phyloP scores from a whole-genome alignment of 768 basidiomycete genomes.

The Phanerodontia chrysosporium region DNA sequence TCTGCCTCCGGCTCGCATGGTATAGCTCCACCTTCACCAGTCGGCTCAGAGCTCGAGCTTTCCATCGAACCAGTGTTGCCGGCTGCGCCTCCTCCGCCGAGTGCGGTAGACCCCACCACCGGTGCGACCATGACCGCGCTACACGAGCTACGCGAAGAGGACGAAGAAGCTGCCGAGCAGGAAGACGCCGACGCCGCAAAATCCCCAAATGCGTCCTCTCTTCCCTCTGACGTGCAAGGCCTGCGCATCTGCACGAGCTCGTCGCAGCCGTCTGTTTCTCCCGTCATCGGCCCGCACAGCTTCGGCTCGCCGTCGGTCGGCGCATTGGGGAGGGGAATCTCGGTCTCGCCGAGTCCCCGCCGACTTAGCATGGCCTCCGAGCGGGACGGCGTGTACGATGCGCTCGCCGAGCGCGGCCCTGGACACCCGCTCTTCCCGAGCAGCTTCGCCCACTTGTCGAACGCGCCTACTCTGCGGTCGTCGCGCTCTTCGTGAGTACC shows the following conservation, averaged over 20 bases:
- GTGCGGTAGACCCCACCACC: conserved; percentile 12
- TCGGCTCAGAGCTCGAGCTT: conserved; percentile 16
- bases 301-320: conserved; percentile 10
- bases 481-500: conserved; percentile 29
- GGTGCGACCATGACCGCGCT: conserved; percentile 18
- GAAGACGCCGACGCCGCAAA: background rate
- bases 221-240: conserved; percentile 23
- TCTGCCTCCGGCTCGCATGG: background rate
- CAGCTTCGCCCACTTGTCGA: conserved; percentile 66
- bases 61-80: conserved; percentile 32
- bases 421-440: conserved; percentile 81
- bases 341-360: conserved; percentile 3
- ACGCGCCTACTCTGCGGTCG: conserved; percentile 60
- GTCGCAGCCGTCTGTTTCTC: conserved; percentile 12
- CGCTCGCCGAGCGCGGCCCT: conserved; percentile 58
- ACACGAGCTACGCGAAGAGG: conserved; percentile 23
- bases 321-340: conserved; percentile 17
- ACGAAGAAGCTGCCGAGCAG: conserved; percentile 23
- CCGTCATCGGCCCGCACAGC: conserved; percentile 6
- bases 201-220: conserved; percentile 17
- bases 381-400: conserved; percentile 36
- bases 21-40: conserved; percentile 10
- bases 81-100: conserved; percentile 20
- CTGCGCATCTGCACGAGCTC: conserved; percentile 23
- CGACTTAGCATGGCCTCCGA: conserved; percentile 2